Evolutionary conservation across 2,329 filamentous ascomycete genomes (phyloP).

Genomic region (Emmonsiellopsis sp.): DNA sequence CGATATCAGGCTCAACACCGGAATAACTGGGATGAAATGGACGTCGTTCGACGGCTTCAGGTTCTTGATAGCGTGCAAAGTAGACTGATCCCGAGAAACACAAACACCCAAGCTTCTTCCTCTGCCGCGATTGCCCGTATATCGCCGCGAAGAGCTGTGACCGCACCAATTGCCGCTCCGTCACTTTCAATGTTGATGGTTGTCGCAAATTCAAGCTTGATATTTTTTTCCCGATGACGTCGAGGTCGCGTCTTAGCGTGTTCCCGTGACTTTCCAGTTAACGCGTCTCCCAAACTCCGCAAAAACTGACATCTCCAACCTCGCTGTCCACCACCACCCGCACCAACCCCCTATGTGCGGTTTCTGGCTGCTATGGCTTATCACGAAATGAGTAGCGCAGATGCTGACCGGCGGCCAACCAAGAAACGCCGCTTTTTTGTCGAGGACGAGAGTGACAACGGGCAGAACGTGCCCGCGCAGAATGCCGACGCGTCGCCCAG

Average conservation of each 20-base stretch:
- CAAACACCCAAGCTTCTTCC: too few relatives aligned
- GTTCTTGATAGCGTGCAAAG: too few relatives aligned
- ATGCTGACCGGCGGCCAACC: constrained; percentile 43
- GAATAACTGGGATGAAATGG: too few relatives aligned
- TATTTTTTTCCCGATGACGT: constrained; percentile 7
- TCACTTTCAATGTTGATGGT: not conserved
- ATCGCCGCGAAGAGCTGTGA: too few relatives aligned
- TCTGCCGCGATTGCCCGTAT: too few relatives aligned
- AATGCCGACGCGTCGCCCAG: constrained; percentile 4
- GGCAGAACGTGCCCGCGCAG: not conserved
- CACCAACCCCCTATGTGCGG: not conserved
- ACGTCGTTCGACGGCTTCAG: too few relatives aligned
- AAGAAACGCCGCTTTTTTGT: constrained; percentile 58
- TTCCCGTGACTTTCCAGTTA: constrained; percentile 3
- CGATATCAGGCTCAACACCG: too few relatives aligned
- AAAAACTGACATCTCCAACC: not conserved
- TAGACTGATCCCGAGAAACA: too few relatives aligned
- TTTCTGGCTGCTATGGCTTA: not conserved
- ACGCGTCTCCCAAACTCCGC: constrained; percentile 3
- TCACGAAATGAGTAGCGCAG: constrained; percentile 25
- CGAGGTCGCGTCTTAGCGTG: not conserved
- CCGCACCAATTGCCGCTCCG: not conserved
- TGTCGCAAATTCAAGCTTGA: not conserved
- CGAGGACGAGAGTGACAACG: constrained; percentile 31
- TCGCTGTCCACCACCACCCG: not conserved